phyloP scores from a whole-genome alignment of 805 yeast species.

The Candida tallmaniae region DNA sequence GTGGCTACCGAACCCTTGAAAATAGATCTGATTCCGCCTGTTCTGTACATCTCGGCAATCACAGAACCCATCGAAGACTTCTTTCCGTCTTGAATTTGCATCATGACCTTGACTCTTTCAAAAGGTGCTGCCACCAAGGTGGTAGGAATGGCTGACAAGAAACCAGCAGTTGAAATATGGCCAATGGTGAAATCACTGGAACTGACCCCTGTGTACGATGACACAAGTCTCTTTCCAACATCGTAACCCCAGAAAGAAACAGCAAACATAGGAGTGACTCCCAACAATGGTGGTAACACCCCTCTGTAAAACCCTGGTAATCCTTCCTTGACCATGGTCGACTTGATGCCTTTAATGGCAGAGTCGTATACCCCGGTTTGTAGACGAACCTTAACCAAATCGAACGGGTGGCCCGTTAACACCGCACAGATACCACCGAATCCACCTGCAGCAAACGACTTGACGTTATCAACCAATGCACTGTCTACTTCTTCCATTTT shows the following conservation, averaged over 20 bases:
- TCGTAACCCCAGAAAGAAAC: slow-evolving; percentile 99
- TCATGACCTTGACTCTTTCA: slow-evolving; percentile 89
- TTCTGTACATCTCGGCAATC: slow-evolving; percentile 60
- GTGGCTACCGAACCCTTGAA: slow-evolving; percentile 93
- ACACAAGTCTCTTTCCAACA: slow-evolving; percentile 76
- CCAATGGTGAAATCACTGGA: slow-evolving; percentile 49
- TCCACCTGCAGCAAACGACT: slow-evolving; percentile 90
- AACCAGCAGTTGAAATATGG: slow-evolving; percentile 88
- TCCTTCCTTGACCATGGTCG: slow-evolving; percentile 71
- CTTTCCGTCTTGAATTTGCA: slow-evolving; percentile 64
- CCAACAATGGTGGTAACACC: slow-evolving; percentile 89
- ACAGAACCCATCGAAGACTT: slow-evolving; percentile 52
- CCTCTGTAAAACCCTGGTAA: slow-evolving; percentile 85
- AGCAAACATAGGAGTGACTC: slow-evolving; percentile 98
- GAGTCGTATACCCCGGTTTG: slow-evolving; percentile 75
- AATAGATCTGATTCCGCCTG: slow-evolving; percentile 80
- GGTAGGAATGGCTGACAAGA: slow-evolving; percentile 90
- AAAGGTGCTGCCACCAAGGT: slow-evolving; percentile 97
- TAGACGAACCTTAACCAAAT: slow-evolving; percentile 83
- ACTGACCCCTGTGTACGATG: slow-evolving; percentile 34
- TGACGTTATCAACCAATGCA: slow-evolving; percentile 66
- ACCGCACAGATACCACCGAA: slow-evolving; percentile 86
- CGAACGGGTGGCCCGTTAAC: slow-evolving; percentile 94
- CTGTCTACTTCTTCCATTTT: slow-evolving; percentile 46
- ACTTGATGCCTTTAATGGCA: slow-evolving; percentile 62